Evolutionary conservation across 345 rosid genomes (phyloP), one percentile per base, ranked within the genome.

Genomic region (Aegle marmelos): DNA sequence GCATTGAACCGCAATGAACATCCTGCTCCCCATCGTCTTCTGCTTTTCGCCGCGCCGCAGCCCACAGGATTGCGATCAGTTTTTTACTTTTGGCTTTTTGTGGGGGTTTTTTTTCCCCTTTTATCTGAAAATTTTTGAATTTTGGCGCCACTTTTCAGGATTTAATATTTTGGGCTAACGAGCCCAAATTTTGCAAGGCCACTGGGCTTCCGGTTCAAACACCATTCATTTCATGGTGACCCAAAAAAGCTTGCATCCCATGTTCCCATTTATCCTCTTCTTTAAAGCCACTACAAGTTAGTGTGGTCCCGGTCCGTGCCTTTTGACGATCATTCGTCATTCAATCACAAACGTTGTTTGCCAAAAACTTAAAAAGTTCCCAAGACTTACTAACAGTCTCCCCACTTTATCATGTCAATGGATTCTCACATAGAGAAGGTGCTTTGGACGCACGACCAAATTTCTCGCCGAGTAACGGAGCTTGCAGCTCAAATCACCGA

Each of bases 1-100:
- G 78, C 98, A 95, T 56, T 90, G 95, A 13, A 93, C 83, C 62
- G 97, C 98, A 50, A 95, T 28, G 86, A 93, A 95, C 70, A 77
- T 30, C 61, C 77, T 68, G 67, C 59, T 31, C 31, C 87, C 4
- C 93, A 88, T 90, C 54, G 48, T 48, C 16, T 6, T 72, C 60
- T 8, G 21, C 50, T 13, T 45, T 45, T 45, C 50, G 50, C 50
- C 50, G 39, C 39, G 13, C 50, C 50, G 13, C 50, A 11, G 17
- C 50, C 17, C 50, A 11, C 50, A 45, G 50, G 16, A 45, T 45
- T 45, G 50, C 50, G 5, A 13, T 45, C 50, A 41, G 50, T 41
- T 41, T 10, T 41, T 41, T 4, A 41, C 16, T 10, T 2, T 11
- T 41, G 50, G 50, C 50, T 41, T 41, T 41, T 41, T 41, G 16